Conservation (phyloP, 2,329 filamentous ascomycete genomes). For the Phaeosphaeriaceae sp. region DNA sequence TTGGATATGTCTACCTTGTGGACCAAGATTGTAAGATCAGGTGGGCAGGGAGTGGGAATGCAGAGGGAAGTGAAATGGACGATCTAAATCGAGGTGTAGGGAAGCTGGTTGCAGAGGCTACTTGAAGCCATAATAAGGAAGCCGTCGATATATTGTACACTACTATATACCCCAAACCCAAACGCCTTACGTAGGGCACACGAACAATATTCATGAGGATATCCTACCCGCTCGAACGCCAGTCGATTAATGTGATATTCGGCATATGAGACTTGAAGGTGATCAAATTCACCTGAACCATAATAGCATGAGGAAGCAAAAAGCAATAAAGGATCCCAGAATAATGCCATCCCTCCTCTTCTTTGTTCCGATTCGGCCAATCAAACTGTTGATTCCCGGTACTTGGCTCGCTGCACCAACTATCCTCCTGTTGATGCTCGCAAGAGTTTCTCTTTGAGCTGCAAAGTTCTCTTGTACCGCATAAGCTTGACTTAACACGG, state of each 20-base stretch:
- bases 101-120: constrained; percentile 59
- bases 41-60: constrained; percentile 85
- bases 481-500: constrained; percentile 92
- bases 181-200: constrained; percentile 19
- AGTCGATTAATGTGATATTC: constrained; percentile 7
- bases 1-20: constrained; percentile 91
- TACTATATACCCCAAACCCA: constrained; percentile 18
- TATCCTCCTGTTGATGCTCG: constrained; percentile 89
- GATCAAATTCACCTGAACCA: constrained; percentile 51
- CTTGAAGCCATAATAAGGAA: constrained; percentile 1
- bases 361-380: constrained; percentile 90
- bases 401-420: constrained; percentile 88
- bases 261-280: not conserved
- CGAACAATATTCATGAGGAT: constrained; percentile 32
- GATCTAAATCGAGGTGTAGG: constrained; percentile 69
- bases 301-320: constrained; percentile 87
- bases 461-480: constrained; percentile 92
- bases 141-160: constrained; percentile 32
- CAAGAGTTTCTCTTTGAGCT: constrained; percentile 83
- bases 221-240: constrained; percentile 36
- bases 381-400: constrained; percentile 89
- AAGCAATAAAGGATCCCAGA: constrained; percentile 85
- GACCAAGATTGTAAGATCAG: constrained; percentile 87
- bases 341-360: constrained; percentile 96
- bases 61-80: constrained; percentile 69